Evolutionary conservation across 2,329 filamentous ascomycete genomes (phyloP), one percentile per base, ranked within the genome.

Genomic region (Hypoxylon sp.): DNA sequence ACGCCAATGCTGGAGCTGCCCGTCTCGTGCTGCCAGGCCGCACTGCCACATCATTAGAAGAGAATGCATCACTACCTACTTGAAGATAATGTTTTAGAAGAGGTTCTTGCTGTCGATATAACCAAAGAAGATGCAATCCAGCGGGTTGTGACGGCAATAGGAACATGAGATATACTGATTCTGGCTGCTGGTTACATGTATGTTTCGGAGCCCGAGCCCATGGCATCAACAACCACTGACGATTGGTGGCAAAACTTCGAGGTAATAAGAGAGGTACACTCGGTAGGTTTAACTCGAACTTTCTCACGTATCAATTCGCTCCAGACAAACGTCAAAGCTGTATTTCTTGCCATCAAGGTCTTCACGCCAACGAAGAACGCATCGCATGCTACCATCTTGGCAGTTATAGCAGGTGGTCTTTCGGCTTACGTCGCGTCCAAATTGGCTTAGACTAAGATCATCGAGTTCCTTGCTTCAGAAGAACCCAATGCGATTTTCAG

Each of bases 211-310:
- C 21, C 29, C 3, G 7, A 11, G 11, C 21, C 29, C 3, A 15
- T 57, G 21, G 51, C 40, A 3, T 50, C 37, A 11, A 51, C 63
- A 5, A 23, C 47, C 25, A 58, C 47, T 19, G 41, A 51, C 4
- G 61, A 58, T n/a, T 64, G 59, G 42, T 62, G 61, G 61, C 46
- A 60, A 27, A 49, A 30, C 12, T 65, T 62, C 19, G 63, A 66
- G 60, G 63, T 63, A 38, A 35, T n/a, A n/a, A n/a, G n/a, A n/a
- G n/a, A n/a, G n/a, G n/a, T n/a, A n/a, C n/a, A n/a, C n/a, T n/a
- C n/a, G n/a, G n/a, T n/a, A 27, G 34, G n/a, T 32, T 36, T 9
- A 13, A 5, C 37, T 26, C 9, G 6, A 9, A 25, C 9, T 25
- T 5, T 25, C 21, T 25, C 21, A 9, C 21, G 21, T 25, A 25